phyloP scores from a whole-genome alignment of 352 stramenopile genomes.

The Phytophthora lateralis region DNA sequence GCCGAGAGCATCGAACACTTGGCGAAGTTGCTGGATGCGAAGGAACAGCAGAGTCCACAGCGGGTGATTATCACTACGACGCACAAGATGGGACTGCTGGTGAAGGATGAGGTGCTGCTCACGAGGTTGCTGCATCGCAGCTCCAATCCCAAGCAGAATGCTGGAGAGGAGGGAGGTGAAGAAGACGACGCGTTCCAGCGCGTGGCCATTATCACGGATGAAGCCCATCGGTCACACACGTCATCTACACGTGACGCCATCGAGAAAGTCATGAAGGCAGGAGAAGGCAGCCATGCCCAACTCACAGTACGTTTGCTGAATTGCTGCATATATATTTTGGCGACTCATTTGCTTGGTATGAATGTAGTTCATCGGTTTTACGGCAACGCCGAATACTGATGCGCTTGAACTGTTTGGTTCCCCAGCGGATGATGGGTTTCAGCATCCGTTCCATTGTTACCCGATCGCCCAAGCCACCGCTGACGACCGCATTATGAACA shows the following conservation, averaged over 20 bases:
- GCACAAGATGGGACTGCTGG: constrained; percentile 78
- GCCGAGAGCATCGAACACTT: constrained; percentile 80
- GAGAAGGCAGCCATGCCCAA: constrained; percentile 42
- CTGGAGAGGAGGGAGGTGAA: not conserved
- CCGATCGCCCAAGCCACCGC: constrained; percentile 61
- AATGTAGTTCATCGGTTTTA: constrained; percentile 81
- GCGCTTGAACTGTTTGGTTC: constrained; percentile 77
- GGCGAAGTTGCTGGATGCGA: constrained; percentile 48
- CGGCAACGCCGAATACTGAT: constrained; percentile 70
- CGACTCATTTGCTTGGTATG: not conserved
- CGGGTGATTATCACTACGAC: constrained; percentile 82
- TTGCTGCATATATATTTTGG: not conserved
- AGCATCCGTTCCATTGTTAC: constrained; percentile 75
- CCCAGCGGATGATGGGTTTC: constrained; percentile 9
- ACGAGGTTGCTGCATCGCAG: constrained; percentile 68
- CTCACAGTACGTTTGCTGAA: constrained; percentile 39
- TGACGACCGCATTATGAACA: constrained; percentile 67
- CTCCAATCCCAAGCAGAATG: constrained; percentile 9
- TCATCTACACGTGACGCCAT: constrained; percentile 69
- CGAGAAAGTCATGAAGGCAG: constrained; percentile 63
- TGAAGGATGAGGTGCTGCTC: constrained; percentile 70
- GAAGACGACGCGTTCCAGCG: constrained; percentile 44
- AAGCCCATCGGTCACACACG: constrained; percentile 83
- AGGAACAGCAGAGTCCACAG: constrained; percentile 36
- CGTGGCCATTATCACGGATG: constrained; percentile 83